phyloP scores from a whole-genome alignment of 169 alveolate genomes.

The Plasmodium cynomolgi region DNA sequence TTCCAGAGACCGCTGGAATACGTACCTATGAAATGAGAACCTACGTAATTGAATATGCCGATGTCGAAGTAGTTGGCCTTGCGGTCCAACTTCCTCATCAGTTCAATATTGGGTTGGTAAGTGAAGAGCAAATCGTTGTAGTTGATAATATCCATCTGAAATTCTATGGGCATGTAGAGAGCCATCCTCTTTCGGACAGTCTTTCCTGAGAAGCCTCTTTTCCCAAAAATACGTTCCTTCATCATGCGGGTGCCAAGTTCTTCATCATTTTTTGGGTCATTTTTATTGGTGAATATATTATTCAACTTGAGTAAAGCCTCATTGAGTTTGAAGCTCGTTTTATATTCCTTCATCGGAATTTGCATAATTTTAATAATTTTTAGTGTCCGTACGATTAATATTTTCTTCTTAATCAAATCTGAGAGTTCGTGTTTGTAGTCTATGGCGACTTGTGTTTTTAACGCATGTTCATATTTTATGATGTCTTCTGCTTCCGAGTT shows the following conservation, averaged over 20 bases:
- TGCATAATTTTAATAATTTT: conserved; percentile 51
- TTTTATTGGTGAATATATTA: conserved; percentile 6
- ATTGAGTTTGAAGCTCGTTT: background rate
- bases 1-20: background rate
- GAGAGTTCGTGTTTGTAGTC: conserved; percentile 11
- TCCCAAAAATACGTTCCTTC: background rate
- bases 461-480: conserved; percentile 36
- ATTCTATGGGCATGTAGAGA: conserved; percentile 22
- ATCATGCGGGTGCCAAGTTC: background rate
- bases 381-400: conserved; percentile 20
- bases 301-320: conserved; percentile 23
- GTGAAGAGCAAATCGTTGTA: conserved; percentile 32
- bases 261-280: background rate
- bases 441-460: conserved; percentile 16
- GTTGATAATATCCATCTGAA: background rate
- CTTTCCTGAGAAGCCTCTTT: background rate
- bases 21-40: conserved; percentile 44
- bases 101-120: background rate
- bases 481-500: conserved; percentile 19
- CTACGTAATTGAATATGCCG: conserved; percentile 22
- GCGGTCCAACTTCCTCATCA: conserved; percentile 15
- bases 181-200: background rate
- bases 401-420: conserved; percentile 31
- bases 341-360: conserved; percentile 28
- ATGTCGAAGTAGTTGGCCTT: conserved; percentile 11